phyloP scores from a whole-genome alignment of 257 asterid species.

The Hygrophila difformis region DNA sequence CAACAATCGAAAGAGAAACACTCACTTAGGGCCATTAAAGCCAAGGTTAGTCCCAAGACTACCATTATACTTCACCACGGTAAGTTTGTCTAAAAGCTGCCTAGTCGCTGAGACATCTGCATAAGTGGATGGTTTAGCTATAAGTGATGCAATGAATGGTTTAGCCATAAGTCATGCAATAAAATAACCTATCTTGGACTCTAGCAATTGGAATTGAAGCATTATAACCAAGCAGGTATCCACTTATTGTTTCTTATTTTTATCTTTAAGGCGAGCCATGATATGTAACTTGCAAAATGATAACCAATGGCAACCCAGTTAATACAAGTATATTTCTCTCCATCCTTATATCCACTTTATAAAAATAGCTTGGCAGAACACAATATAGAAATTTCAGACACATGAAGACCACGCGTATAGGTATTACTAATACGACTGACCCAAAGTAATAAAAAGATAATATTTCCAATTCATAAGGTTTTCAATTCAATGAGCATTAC shows the following conservation, averaged over 20 bases:
- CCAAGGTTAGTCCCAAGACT: conserved; percentile 53
- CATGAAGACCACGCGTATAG: too few species aligned
- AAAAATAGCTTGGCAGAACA: too few species aligned
- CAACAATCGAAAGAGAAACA: conserved; percentile 6
- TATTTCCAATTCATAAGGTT: conserved; percentile 2
- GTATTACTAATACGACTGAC: not conserved
- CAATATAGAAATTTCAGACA: too few species aligned
- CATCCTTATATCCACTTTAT: too few species aligned
- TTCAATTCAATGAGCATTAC: not conserved
- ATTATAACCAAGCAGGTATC: not conserved
- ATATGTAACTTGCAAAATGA: conserved; percentile 2
- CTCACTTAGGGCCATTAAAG: conserved; percentile 72
- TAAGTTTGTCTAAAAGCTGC: conserved; percentile 76
- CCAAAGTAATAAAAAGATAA: not conserved
- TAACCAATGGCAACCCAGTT: conserved; percentile 3
- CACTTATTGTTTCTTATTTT: not conserved
- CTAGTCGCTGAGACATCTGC: conserved; percentile 51
- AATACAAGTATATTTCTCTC: not conserved
- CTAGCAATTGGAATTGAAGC: conserved; percentile 1
- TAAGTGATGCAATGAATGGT: too few species aligned
- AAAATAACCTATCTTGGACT: conserved; percentile 11
- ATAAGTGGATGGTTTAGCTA: conserved; percentile 14
- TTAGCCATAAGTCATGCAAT: too few species aligned
- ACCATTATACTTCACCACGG: conserved; percentile 59
- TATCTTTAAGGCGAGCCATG: too few species aligned